These are phyloP conservation scores for Musa beccarii DNA, from an alignment of 176 grass and related monocot genomes.

Conservation along the genomic window DNA sequence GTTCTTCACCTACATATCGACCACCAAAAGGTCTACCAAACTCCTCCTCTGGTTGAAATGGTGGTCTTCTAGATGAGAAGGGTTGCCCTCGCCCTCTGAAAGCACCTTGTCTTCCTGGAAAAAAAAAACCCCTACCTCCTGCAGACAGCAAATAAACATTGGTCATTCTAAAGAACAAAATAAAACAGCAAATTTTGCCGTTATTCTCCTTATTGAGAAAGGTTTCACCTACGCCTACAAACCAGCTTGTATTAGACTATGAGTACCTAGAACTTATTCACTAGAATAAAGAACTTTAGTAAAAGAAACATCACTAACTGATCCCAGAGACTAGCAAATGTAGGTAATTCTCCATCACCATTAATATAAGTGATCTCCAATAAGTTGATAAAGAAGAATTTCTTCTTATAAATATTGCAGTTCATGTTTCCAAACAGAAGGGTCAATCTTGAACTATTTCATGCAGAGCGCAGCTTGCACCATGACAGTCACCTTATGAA, in stretches of 20 bases:
- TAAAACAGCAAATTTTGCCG: neutral
- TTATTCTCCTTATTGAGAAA: neutral
- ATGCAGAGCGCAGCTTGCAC: neutral
- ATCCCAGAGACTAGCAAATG: neutral
- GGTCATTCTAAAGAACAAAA: neutral
- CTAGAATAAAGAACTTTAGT: neutral
- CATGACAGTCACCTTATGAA: neutral
- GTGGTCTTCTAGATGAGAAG: conserved; percentile 30
- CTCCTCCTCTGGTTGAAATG: conserved; percentile 29
- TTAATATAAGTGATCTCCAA: neutral
- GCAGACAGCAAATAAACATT: neutral
- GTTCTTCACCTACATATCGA: conserved; percentile 19
- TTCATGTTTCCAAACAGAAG: neutral
- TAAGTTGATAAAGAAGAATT: neutral
- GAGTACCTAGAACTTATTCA: neutral
- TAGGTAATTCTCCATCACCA: neutral
- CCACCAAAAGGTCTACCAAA: conserved; percentile 29
- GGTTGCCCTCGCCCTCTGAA: conserved; percentile 25
- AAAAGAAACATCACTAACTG: neutral
- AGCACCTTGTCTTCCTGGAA: conserved; percentile 27
- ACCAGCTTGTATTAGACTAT: neutral
- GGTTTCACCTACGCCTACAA: neutral
- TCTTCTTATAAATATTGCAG: neutral
- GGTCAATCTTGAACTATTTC: neutral
- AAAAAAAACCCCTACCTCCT: conserved; percentile 29